phyloP scores from a whole-genome alignment of 257 asterid genomes.

The Linderniella brevidens region DNA sequence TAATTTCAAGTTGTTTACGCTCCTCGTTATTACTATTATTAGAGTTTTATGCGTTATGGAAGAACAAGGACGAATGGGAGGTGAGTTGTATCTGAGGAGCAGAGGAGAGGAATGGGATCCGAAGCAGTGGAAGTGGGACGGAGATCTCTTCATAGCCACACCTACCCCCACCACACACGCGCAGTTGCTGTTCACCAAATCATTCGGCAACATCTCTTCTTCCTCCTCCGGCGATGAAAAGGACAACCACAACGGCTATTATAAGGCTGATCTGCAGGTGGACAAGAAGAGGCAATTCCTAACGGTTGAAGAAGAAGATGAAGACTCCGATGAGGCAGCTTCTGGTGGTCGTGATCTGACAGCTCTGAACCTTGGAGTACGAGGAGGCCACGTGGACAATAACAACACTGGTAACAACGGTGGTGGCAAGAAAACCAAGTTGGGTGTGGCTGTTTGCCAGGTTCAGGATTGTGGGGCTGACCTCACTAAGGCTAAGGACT shows the following conservation, averaged over 20 bases:
- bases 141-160: constrained; percentile 55
- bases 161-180: constrained; percentile 8
- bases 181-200: no score
- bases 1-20: no score
- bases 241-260: no score
- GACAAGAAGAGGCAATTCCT: constrained; percentile 32
- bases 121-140: constrained; percentile 65
- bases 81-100: no score
- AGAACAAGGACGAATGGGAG: no score
- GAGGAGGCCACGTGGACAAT: constrained; percentile 12
- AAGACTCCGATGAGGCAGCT: no score
- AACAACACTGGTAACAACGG: constrained; percentile 14
- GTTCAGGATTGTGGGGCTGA: constrained; percentile 63
- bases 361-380: constrained; percentile 33
- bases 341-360: constrained; percentile 14
- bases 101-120: constrained; percentile 52
- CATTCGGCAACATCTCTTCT: constrained; percentile 26
- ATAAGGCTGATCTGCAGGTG: constrained; percentile 1
- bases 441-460: constrained; percentile 42
- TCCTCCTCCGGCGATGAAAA: constrained; percentile 31
- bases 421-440: constrained; percentile 51
- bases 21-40: no score
- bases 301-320: constrained; percentile 15
- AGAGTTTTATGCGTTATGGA: no score
- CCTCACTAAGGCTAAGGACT: constrained; percentile 58